Evolutionary conservation across 495 filamentous ascomycete genomes (phyloP).

Genomic region (Letharia columbiana): DNA sequence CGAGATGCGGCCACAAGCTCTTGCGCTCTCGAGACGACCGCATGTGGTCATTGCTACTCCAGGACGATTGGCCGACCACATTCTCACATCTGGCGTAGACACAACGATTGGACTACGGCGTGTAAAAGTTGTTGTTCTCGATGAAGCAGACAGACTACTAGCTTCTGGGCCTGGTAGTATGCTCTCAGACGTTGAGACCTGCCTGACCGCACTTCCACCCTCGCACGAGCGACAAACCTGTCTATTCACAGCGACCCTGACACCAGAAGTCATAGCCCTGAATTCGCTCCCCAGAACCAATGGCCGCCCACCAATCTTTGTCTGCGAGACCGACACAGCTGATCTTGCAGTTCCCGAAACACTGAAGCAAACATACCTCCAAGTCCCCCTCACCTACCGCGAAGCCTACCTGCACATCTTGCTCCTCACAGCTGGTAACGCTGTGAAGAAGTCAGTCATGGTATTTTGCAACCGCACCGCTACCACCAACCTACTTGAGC

Average conservation of each 20-base stretch:
- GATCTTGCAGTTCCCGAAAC: constrained; percentile 63
- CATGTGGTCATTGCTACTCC: constrained; percentile 94
- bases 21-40: constrained; percentile 68
- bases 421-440: constrained; percentile 68
- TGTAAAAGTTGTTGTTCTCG: constrained; percentile 78
- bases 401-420: constrained; percentile 92
- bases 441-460: constrained; percentile 59
- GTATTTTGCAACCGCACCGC: constrained; percentile 91
- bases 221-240: constrained; percentile 69
- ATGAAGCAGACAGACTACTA: constrained; percentile 91
- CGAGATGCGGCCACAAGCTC: constrained; percentile 86
- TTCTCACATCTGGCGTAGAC: constrained; percentile 79
- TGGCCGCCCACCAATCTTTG: constrained; percentile 65
- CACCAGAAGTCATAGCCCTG: constrained; percentile 79
- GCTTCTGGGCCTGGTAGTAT: constrained; percentile 69
- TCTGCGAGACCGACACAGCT: constrained; percentile 74
- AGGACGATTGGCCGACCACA: constrained; percentile 88
- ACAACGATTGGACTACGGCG: constrained; percentile 72
- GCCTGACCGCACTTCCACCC: constrained; percentile 69
- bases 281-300: constrained; percentile 61
- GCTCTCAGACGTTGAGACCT: constrained; percentile 87
- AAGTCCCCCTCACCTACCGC: constrained; percentile 78
- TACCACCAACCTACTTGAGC: constrained; percentile 81
- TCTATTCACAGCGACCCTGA: constrained; percentile 95
- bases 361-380: constrained; percentile 74